Percentiles rank a stretch among this genome's conserved stretches.
These are phyloP conservation scores for Boletus subcaerulescens DNA, from an alignment of 768 basidiomycete genomes.

Conservation along the genomic window DNA sequence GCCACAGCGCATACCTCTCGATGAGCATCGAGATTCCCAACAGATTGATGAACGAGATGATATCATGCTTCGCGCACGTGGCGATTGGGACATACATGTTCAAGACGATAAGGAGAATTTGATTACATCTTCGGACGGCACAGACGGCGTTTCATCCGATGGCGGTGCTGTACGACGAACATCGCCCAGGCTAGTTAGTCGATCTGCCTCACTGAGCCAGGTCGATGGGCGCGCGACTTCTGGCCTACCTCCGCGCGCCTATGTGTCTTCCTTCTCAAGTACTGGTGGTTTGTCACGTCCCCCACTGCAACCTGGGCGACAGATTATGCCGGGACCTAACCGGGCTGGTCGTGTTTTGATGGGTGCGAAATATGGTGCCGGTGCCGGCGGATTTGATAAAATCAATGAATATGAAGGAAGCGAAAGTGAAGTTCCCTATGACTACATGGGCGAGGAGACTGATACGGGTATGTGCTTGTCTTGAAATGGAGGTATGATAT, in stretches of 20 bases:
- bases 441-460: slow-evolving; percentile 35
- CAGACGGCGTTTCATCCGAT: slow-evolving; percentile 26
- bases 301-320: slow-evolving; percentile 39
- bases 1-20: slow-evolving; percentile 38
- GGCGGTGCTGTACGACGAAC: slow-evolving; percentile 16
- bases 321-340: slow-evolving; percentile 43
- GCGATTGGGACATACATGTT: slow-evolving; percentile 27
- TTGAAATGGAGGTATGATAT: slow-evolving; percentile 9
- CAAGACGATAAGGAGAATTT: slow-evolving; percentile 43
- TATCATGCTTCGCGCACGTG: slow-evolving; percentile 23
- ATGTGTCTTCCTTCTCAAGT: slow-evolving; percentile 26
- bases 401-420: slow-evolving; percentile 45
- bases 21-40: slow-evolving; percentile 33
- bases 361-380: slow-evolving; percentile 31
- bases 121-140: slow-evolving; percentile 25
- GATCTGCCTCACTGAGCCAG: slow-evolving; percentile 33
- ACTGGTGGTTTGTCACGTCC: slow-evolving; percentile 39
- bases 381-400: slow-evolving; percentile 41
- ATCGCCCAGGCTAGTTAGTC: slow-evolving; percentile 29
- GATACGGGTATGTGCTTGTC: slow-evolving; percentile 35
- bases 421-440: slow-evolving; percentile 38
- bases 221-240: slow-evolving; percentile 35
- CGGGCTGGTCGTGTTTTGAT: slow-evolving; percentile 53
- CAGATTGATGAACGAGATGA: slow-evolving; percentile 36
- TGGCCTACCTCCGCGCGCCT: slow-evolving; percentile 32